Conservation (phyloP, 2,329 filamentous ascomycete species). For the Rugonectria rugulosa region DNA sequence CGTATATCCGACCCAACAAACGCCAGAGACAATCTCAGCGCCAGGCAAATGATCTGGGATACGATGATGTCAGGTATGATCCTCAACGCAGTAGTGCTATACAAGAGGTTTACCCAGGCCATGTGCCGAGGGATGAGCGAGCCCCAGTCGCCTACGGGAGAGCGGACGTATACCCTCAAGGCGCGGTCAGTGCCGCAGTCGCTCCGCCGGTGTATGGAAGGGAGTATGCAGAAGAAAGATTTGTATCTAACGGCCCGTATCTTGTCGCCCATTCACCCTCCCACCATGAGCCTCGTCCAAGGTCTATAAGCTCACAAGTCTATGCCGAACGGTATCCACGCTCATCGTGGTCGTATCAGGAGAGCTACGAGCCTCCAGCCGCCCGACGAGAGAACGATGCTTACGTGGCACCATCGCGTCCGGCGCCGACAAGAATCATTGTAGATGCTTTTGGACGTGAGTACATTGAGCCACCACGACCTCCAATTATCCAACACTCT, state of each 20-base stretch:
- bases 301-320: constrained; percentile 46
- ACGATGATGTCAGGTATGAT: constrained; percentile 52
- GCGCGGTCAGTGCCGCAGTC: constrained; percentile 35
- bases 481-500: constrained; percentile 57
- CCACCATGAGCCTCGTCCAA: constrained; percentile 36
- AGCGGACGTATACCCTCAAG: constrained; percentile 33
- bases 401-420: constrained; percentile 59
- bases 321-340: constrained; percentile 52
- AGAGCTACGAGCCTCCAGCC: constrained; percentile 52
- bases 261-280: constrained; percentile 47
- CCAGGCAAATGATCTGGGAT: constrained; percentile 42
- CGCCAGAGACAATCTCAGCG: constrained; percentile 59
- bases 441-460: constrained; percentile 85
- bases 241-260: constrained; percentile 39
- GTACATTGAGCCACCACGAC: constrained; percentile 67
- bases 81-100: constrained; percentile 47
- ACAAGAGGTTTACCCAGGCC: constrained; percentile 44
- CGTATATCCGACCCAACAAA: constrained; percentile 64
- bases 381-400: constrained; percentile 58
- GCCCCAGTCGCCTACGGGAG: constrained; percentile 46
- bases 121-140: constrained; percentile 40
- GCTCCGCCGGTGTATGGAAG: constrained; percentile 42
- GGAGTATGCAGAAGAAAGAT: constrained; percentile 45
- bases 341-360: constrained; percentile 52
- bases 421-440: constrained; percentile 72